Percentiles rank a stretch among this genome's conserved stretches.
These are phyloP conservation scores for Quercus lobata DNA, from an alignment of 331 rosid species.

Conservation along the genomic window DNA sequence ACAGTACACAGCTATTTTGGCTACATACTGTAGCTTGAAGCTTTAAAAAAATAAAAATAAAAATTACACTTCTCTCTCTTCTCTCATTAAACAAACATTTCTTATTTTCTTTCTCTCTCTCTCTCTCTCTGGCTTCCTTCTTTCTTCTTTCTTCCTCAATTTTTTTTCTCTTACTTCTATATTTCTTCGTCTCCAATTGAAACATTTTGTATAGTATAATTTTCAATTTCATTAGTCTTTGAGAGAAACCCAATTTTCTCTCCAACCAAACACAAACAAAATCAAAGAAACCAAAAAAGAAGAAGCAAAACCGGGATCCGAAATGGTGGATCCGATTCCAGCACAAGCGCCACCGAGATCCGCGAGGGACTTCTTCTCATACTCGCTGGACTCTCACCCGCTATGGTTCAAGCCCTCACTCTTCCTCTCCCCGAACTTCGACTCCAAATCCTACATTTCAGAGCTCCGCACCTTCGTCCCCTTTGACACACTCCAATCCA, in stretches of 20 bases:
- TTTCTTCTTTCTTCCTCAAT: too few species aligned
- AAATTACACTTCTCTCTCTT: too few species aligned
- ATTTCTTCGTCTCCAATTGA: background rate
- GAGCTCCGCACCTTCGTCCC: conserved; percentile 96
- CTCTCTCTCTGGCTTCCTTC: too few species aligned
- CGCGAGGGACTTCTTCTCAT: conserved; percentile 79
- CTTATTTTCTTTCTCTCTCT: too few species aligned
- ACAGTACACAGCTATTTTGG: too few species aligned
- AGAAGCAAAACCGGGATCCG: background rate
- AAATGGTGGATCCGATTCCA: conserved; percentile 73
- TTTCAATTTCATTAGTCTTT: background rate
- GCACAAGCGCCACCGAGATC: conserved; percentile 68
- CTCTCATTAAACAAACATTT: too few species aligned
- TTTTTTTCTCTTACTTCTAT: too few species aligned
- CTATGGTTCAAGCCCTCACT: conserved; percentile 94
- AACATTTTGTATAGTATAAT: background rate
- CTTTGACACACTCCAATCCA: conserved; percentile 87
- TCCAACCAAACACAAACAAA: conserved; percentile 8
- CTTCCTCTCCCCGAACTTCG: conserved; percentile 79
- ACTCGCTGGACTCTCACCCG: conserved; percentile 26
- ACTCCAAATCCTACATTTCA: conserved; percentile 83
- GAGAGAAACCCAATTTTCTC: background rate
- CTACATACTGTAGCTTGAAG: too few species aligned
- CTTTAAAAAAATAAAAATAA: too few species aligned
- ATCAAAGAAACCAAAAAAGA: background rate